These are phyloP conservation scores for Trichoderma koningii DNA, from an alignment of 2,329 filamentous ascomycete species.

Conservation along the genomic window DNA sequence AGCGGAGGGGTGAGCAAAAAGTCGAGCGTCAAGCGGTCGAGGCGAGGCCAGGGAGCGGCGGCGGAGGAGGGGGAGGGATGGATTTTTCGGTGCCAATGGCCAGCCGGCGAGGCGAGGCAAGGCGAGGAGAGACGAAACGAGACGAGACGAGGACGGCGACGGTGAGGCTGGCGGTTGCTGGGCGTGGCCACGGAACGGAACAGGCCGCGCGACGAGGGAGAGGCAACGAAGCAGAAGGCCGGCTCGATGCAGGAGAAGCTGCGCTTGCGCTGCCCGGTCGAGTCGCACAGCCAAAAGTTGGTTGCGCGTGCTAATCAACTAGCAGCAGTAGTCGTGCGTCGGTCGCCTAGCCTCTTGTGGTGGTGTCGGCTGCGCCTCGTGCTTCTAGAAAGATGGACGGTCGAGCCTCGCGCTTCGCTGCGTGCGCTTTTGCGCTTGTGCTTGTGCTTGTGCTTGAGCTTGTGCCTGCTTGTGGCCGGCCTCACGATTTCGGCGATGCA, in stretches of 20 bases:
- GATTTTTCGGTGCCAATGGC: too few species aligned
- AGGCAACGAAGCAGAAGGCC: constrained; percentile 9
- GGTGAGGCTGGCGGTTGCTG: background rate
- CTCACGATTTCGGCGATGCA: constrained; percentile 23
- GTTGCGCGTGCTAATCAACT: constrained; percentile 19
- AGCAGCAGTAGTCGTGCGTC: constrained; percentile 3
- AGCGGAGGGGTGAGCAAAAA: background rate
- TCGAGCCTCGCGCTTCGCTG: constrained; percentile 11
- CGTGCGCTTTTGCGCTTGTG: constrained; percentile 1
- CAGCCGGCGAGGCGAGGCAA: background rate
- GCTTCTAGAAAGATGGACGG: constrained; percentile 25
- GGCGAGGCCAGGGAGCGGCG: too few species aligned
- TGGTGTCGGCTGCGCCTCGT: constrained; percentile 26
- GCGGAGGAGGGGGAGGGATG: too few species aligned
- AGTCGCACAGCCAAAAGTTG: constrained; percentile 12
- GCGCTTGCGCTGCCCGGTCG: background rate
- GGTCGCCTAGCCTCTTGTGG: constrained; percentile 6
- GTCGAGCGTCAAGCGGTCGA: background rate
- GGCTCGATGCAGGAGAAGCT: constrained; percentile 21
- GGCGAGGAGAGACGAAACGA: background rate
- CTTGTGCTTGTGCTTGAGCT: background rate
- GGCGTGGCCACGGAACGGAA: background rate
- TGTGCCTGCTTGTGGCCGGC: background rate
- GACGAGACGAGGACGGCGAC: background rate
- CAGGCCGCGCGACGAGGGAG: background rate